Evolutionary conservation across 192 early-diverging fungal species (phyloP).

Genomic region (Umbelopsis sp.): DNA sequence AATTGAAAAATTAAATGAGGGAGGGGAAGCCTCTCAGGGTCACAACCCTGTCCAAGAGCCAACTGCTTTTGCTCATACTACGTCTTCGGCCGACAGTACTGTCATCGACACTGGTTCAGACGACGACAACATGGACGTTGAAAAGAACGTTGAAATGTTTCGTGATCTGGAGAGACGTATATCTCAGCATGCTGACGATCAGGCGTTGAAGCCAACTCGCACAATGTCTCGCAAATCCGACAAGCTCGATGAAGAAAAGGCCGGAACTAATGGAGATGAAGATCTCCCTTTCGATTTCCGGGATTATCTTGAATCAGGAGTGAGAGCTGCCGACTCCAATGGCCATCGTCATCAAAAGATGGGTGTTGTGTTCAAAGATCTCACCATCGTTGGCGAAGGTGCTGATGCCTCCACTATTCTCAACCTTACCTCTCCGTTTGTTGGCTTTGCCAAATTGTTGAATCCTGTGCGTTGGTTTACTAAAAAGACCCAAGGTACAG

Average conservation of each 20-base stretch:
- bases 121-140: constrained; percentile 3
- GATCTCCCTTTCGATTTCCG: constrained; percentile 3
- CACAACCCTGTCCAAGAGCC: neutral
- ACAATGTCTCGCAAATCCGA: constrained; percentile 16
- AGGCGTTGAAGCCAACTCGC: constrained; percentile 2
- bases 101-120: constrained; percentile 22
- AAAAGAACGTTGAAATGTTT: constrained; percentile 21
- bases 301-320: constrained; percentile 21
- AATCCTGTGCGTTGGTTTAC: constrained; percentile 40
- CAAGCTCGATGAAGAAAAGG: constrained; percentile 4
- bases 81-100: neutral
- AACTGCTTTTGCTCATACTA: neutral
- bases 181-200: neutral
- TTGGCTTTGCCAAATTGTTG: constrained; percentile 37
- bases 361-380: constrained; percentile 49
- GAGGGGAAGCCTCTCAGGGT: no score
- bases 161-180: constrained; percentile 17
- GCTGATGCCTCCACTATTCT: constrained; percentile 33
- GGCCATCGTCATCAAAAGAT: constrained; percentile 50
- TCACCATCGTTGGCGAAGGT: constrained; percentile 41
- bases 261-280: neutral
- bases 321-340: constrained; percentile 10
- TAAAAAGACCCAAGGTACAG: constrained; percentile 29
- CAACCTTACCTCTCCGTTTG: constrained; percentile 38
- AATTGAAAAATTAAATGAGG: no score